Base-by-base conservation (phyloP, 495 filamentous ascomycete species). In the Sordaria brevicollis region DNA sequence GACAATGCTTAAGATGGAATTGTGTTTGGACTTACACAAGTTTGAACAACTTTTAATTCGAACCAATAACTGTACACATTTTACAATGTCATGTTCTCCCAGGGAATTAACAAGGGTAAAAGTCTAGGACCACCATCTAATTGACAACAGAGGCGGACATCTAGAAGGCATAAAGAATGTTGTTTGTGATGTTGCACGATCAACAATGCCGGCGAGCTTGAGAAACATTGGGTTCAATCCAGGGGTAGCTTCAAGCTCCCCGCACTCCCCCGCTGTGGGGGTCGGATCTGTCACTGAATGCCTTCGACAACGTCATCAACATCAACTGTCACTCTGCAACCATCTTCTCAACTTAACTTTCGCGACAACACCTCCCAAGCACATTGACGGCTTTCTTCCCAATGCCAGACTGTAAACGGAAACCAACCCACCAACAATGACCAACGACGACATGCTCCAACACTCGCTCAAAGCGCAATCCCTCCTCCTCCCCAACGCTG, bases 371-470 rank as follows among this genome's bases (percentile, higher is more conserved):
- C 7, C 25, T 8, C 25, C 13, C 5, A 49, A 31, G 25, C 11
- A 31, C 13, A 0, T 31, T 31, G 11, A 57, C 10, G 5, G 1
- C 25, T 1, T 57, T 3, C 13, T 11, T 17, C 7, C 15, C 25
- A 57, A 57, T 31, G 49, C 5, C 25, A 57, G 13, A 1, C 49
- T 57, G 13, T 17, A 31, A 2, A 10, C 49, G 49, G 31, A 29
- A 1, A 57, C 5, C 25, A 31, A 57, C 25, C 10, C 65, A n/a
- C 34, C 35, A 15, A 29, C 31, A 13, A 49, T 54, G 21, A 21
- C 67, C 38, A 3, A 7, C 81, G 1, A 73, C 72, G 33, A 74
- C 62, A 31, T 70, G 67, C 3, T 71, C 70, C 71, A 78, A 75
- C 67, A 70, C 72, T 39, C 72, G 35, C 67, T 80, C 74, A 67